Conservation (phyloP, 164 flowering plant species). For the Stephania cephalantha region DNA sequence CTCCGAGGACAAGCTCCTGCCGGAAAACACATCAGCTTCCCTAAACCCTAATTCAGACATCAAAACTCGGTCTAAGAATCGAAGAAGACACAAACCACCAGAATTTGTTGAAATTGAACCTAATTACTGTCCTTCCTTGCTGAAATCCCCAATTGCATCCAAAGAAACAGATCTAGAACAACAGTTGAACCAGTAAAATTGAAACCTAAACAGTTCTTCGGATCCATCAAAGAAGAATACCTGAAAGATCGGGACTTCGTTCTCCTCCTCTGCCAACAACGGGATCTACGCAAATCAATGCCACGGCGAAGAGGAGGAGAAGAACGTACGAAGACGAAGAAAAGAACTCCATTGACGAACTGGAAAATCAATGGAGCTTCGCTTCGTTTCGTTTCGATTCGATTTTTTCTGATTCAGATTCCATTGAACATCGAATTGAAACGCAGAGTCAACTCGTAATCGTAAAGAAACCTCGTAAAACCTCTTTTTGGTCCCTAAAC, state of each 20-base stretch:
- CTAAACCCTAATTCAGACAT: constrained; percentile 13
- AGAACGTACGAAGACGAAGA: neutral
- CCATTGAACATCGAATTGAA: neutral
- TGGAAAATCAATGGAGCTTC: neutral
- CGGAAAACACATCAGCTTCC: constrained; percentile 9
- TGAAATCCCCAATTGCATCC: neutral
- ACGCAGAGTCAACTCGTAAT: neutral
- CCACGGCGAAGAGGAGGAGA: constrained; percentile 17
- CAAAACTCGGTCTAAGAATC: neutral
- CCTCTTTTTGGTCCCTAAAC: no score
- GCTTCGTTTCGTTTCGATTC: neutral
- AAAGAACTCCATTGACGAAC: constrained; percentile 16
- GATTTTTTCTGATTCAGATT: neutral
- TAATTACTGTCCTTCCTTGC: neutral
- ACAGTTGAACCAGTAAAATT: neutral
- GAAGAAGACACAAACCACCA: neutral
- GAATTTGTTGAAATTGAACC: neutral
- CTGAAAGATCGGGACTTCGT: constrained; percentile 17
- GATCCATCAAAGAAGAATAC: constrained; percentile 7
- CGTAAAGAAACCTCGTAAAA: no score
- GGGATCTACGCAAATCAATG: constrained; percentile 8
- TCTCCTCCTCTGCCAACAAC: constrained; percentile 37
- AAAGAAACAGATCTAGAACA: neutral
- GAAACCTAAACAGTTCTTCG: neutral
- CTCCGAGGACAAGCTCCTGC: constrained; percentile 27